Evolutionary conservation across 805 yeast genomes (phyloP).

Genomic region (Candida arabinofermentans): DNA sequence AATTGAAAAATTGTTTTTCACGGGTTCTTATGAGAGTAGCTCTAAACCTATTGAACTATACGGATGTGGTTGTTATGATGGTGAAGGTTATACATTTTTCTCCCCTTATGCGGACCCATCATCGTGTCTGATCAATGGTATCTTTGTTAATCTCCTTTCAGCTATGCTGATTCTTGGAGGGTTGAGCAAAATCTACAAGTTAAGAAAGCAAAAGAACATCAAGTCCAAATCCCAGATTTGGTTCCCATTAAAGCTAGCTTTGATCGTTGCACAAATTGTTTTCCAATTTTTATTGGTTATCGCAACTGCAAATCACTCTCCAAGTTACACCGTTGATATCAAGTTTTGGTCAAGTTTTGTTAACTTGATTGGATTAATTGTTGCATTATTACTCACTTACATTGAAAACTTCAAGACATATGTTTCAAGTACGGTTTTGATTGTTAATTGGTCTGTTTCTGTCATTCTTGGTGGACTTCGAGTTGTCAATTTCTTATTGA

Average conservation of each 20-base stretch:
- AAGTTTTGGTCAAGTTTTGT: constrained; percentile 27
- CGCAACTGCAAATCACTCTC: constrained; percentile 7
- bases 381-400: constrained; percentile 58
- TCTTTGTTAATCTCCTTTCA: constrained; percentile 34
- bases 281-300: constrained; percentile 29
- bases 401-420: constrained; percentile 65
- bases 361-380: constrained; percentile 40
- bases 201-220: constrained; percentile 32
- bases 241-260: constrained; percentile 38
- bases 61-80: constrained; percentile 32
- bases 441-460: constrained; percentile 72
- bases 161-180: constrained; percentile 37
- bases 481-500: constrained; percentile 36
- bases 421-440: constrained; percentile 63
- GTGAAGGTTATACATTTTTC: constrained; percentile 42
- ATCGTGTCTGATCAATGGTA: constrained; percentile 48
- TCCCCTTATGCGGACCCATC: constrained; percentile 43
- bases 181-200: constrained; percentile 28
- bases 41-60: background rate
- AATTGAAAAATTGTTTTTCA: background rate
- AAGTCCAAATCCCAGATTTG: constrained; percentile 32
- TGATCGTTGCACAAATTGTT: constrained; percentile 36
- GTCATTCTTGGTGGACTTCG: constrained; percentile 45
- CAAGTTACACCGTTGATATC: constrained; percentile 24
- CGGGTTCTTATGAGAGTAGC: background rate